These are phyloP conservation scores for Rhytidiadelphus loreus DNA, from an alignment of 225 moss, liverwort and hornwort genomes.

Conservation along the genomic window DNA sequence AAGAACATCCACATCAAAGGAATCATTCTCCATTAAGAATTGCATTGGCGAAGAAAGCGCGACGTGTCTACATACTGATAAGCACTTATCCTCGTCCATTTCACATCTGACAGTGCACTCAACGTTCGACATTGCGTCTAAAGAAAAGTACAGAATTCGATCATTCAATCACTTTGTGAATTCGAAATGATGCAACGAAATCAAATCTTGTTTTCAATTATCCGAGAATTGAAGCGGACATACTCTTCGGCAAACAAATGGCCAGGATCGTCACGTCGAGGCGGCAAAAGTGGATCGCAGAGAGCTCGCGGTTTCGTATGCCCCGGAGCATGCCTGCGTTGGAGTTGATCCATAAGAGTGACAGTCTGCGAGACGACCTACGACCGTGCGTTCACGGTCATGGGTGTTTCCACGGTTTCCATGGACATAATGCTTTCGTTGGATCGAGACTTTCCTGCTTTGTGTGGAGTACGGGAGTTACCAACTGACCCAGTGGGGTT, in stretches of 20 bases:
- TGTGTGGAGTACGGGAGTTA: background rate
- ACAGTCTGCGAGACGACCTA: background rate
- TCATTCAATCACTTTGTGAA: background rate
- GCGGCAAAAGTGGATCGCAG: background rate
- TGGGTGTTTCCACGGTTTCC: background rate
- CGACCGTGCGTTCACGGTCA: background rate
- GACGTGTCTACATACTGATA: background rate
- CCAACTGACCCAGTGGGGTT: background rate
- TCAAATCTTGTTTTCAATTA: background rate
- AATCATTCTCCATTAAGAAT: background rate
- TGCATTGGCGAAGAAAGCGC: background rate
- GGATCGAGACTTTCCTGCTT: background rate
- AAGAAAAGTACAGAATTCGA: background rate
- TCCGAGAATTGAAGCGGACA: background rate
- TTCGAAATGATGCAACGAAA: background rate
- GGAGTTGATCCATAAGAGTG: background rate
- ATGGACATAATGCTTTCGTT: background rate
- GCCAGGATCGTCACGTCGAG: background rate
- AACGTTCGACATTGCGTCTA: no score
- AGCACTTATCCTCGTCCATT: background rate
- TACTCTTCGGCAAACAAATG: background rate
- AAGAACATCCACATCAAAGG: background rate
- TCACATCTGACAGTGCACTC: background rate
- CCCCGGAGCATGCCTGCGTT: background rate
- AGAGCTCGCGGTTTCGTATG: background rate